Evolutionary conservation across 2,329 filamentous ascomycete species (phyloP), one percentile per base, ranked within the genome.

Genomic region (Neofusicoccum kwambonambiense): DNA sequence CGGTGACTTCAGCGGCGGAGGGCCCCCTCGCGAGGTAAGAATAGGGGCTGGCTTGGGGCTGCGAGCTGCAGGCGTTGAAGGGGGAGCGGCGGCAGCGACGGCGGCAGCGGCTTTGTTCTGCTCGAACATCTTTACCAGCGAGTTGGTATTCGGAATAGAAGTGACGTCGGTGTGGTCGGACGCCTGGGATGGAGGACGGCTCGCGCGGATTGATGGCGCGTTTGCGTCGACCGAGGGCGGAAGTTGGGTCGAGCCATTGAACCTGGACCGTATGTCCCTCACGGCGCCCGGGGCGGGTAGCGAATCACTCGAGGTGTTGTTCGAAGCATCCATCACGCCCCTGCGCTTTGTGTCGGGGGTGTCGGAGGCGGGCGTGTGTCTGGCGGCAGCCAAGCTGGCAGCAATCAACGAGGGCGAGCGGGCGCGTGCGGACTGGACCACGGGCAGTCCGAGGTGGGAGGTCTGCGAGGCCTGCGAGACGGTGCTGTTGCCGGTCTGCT

Each of bases 101-200:
- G 42, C 19, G 6, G 44, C 37, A 2, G 17, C 7, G 15, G 31
- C 15, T 42, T 45, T 70, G 49, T 78, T 82, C 67, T 82, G 80
- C 76, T 93, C 90, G 69, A 92, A 92, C 78, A 91, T 82, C 44
- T 85, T 85, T 62, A 92, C 88, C 19, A 92, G 79, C 4, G 87
- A 85, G 3, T 81, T 86, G 0, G 89, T 89, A 0, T 89, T 83
- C 27, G 84, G 79, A 57, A 90, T 88, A 5, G 86, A 80, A 1
- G 81, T 83, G 9, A 84, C 84, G 72, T 90, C 86, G 12, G 82
- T 78, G 15, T 77, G 68, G 41, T 79, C 78, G 42, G 56, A 60
- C 31, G 56, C 9, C 9, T 37, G 56, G 66, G 17, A 63, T 11
- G 27, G 31, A 12, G 56, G 22, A 7, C 41, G 56, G 42, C n/a